Conservation (phyloP, 2,329 filamentous ascomycete genomes). For the Aspergillus neoniger region DNA sequence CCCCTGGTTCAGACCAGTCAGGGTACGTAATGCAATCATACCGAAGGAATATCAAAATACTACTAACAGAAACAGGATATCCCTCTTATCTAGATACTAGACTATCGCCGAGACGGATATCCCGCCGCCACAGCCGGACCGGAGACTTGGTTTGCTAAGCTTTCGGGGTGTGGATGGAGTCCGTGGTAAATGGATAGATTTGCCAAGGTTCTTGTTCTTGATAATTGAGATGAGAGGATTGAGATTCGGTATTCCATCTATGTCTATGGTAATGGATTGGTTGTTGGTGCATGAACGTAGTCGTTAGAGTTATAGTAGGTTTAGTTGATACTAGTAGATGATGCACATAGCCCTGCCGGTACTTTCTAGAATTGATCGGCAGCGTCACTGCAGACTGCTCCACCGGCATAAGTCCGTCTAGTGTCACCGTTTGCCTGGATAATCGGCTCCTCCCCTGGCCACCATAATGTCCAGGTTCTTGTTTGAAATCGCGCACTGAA, state of each 20-base stretch:
- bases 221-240: too few relatives aligned
- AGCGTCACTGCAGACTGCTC: background rate
- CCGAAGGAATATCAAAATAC: too few relatives aligned
- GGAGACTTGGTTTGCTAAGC: background rate
- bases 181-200: background rate
- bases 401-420: background rate
- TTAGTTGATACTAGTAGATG: too few relatives aligned
- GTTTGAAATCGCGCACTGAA: background rate
- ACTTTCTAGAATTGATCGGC: background rate
- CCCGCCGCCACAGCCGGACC: background rate
- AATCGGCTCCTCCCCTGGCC: background rate
- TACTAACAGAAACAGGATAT: too few relatives aligned
- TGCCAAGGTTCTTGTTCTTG: background rate
- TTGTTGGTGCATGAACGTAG: too few relatives aligned
- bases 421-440: background rate
- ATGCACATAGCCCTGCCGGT: too few relatives aligned
- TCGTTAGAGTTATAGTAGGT: too few relatives aligned
- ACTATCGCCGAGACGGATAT: background rate
- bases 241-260: too few relatives aligned
- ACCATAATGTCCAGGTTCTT: background rate
- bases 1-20: too few relatives aligned
- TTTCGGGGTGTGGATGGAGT: background rate
- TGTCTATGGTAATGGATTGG: too few relatives aligned
- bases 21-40: too few relatives aligned
- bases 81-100: too few relatives aligned